A percentile compares a stretch with the other conserved stretches of the same genome.
Evolutionary conservation across 768 basidiomycete species (phyloP).

Genomic region (Rhodocollybia butyracea): DNA sequence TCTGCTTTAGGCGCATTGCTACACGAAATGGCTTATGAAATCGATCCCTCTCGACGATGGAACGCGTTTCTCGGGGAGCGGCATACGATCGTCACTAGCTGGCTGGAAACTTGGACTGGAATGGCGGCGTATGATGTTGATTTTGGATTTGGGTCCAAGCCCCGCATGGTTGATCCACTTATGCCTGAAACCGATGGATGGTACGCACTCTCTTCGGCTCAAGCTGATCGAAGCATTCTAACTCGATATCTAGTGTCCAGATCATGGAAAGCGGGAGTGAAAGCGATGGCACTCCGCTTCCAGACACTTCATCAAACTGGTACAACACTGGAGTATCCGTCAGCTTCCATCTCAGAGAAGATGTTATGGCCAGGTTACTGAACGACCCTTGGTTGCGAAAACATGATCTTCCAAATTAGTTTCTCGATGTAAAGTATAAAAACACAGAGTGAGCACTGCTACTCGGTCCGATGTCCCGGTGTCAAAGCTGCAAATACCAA

Average conservation of each 20-base stretch:
- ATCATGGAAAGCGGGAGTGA: conserved; percentile 1
- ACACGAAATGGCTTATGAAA: conserved; percentile 30
- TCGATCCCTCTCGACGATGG: conserved; percentile 28
- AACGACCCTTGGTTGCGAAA: conserved; percentile 21
- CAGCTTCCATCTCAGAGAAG: conserved; percentile 18
- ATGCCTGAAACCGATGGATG: conserved; percentile 32
- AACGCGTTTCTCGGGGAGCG: conserved; percentile 29
- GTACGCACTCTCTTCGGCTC: conserved; percentile 17
- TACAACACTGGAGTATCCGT: conserved; percentile 18
- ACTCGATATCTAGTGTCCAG: conserved; percentile 5
- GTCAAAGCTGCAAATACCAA: no score
- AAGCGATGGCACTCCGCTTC: neutral
- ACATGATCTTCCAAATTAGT: no score
- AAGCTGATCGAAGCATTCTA: conserved; percentile 18
- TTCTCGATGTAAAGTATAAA: no score
- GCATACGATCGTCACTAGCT: conserved; percentile 31
- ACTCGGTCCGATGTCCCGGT: no score
- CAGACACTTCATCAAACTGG: neutral
- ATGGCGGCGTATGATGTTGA: conserved; percentile 30
- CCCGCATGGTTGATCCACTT: conserved; percentile 26
- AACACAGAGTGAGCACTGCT: no score
- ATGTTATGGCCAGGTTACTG: conserved; percentile 21
- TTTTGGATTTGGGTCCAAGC: conserved; percentile 24
- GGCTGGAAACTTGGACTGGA: conserved; percentile 19
- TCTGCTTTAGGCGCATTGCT: conserved; percentile 24